Evolutionary conservation across 2,329 filamentous ascomycete species (phyloP).

Genomic region (Pleurostoma richardsiae): DNA sequence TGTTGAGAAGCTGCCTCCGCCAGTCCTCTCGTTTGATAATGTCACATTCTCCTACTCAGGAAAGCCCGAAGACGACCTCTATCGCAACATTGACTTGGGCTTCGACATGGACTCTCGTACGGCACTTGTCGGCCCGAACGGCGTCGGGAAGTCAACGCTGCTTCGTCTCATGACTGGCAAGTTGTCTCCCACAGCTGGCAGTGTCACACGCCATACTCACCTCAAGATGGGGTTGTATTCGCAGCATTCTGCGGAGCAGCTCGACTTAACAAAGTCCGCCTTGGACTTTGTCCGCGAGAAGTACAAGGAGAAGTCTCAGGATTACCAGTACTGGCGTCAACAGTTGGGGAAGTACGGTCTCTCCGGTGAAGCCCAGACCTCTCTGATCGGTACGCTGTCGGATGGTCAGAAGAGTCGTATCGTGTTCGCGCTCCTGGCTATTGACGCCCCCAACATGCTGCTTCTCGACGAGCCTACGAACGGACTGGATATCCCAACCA

Average conservation of each 20-base stretch:
- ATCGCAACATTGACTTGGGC: constrained; percentile 94
- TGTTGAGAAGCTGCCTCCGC: constrained; percentile 97
- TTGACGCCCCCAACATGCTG: constrained; percentile 96
- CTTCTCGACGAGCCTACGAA: constrained; percentile 98
- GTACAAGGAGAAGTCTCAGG: constrained; percentile 82
- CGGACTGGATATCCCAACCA: constrained; percentile 97
- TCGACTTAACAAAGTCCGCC: constrained; percentile 95
- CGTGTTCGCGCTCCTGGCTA: constrained; percentile 92
- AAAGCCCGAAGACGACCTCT: constrained; percentile 81
- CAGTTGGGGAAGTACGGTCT: constrained; percentile 94
- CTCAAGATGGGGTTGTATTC: constrained; percentile 98
- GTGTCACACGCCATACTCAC: constrained; percentile 89
- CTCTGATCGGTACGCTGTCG: constrained; percentile 94
- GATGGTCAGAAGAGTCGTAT: constrained; percentile 98
- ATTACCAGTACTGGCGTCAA: constrained; percentile 99
- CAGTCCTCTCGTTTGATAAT: constrained; percentile 91
- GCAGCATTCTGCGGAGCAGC: constrained; percentile 97
- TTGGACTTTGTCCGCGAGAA: constrained; percentile 98
- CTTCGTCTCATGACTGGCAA: constrained; percentile 96
- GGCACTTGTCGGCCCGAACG: constrained; percentile 94
- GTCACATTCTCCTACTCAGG: constrained; percentile 98
- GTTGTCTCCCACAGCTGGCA: constrained; percentile 76
- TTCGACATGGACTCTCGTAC: constrained; percentile 99
- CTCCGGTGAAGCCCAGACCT: constrained; percentile 88
- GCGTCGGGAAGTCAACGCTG: constrained; percentile 97